Evolutionary conservation across 257 asterid genomes (phyloP).

Genomic region (Jasminum sambac): DNA sequence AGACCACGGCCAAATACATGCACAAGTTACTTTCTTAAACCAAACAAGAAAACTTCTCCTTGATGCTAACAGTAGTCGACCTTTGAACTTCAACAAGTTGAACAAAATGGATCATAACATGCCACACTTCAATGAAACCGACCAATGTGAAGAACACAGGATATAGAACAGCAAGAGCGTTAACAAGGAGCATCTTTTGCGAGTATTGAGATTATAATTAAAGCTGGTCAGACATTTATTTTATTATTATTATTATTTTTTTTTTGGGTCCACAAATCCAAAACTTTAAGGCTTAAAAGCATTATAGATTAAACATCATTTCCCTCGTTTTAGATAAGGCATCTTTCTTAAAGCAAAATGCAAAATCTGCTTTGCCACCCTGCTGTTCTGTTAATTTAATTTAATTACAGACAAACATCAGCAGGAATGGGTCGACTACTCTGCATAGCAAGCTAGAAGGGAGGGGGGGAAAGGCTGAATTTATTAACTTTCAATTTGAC

Average conservation of each 20-base stretch:
- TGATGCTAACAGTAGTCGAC: background rate
- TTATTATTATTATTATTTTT: too few species aligned
- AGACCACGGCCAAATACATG: background rate
- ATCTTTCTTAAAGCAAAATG: conserved; percentile 5
- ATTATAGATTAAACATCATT: background rate
- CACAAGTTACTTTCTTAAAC: background rate
- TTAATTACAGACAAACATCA: conserved; percentile 1
- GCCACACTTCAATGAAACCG: conserved; percentile 3
- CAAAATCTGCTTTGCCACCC: background rate
- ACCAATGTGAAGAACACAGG: background rate
- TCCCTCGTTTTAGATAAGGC: background rate
- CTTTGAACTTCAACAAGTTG: background rate
- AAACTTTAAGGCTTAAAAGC: too few species aligned
- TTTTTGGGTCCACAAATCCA: too few species aligned
- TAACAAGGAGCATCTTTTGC: background rate
- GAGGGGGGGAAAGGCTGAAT: background rate
- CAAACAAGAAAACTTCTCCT: background rate
- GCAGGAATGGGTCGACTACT: conserved; percentile 7
- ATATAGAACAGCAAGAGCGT: background rate
- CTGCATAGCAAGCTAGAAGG: background rate
- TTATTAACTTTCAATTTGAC: background rate
- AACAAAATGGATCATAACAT: background rate
- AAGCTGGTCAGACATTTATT: too few species aligned
- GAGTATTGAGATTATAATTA: too few species aligned
- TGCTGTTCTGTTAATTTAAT: background rate